Evolutionary conservation across 2,329 filamentous ascomycete species (phyloP).

Genomic region (Diaporthe sp.): DNA sequence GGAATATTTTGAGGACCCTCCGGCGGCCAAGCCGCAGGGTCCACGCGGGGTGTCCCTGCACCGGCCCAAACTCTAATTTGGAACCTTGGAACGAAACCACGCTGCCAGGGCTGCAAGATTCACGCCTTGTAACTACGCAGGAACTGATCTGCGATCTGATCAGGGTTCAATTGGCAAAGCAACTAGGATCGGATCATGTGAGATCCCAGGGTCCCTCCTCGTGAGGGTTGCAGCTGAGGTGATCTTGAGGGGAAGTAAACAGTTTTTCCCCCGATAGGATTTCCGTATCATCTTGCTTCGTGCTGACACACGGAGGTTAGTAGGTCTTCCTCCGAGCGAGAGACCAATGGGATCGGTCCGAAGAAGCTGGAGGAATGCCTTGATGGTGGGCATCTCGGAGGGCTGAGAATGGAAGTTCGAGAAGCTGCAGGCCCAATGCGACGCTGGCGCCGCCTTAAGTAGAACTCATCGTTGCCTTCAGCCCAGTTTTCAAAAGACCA

Average conservation of each 20-base stretch:
- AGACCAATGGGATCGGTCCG: slow-evolving; percentile 14
- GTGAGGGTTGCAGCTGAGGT: slow-evolving; percentile 14
- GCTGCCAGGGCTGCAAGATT: slow-evolving; percentile 13
- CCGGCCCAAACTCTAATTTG: slow-evolving; percentile 8
- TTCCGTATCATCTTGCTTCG: neutral
- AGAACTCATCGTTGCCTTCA: neutral
- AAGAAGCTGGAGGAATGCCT: slow-evolving; percentile 1
- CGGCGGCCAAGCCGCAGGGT: neutral
- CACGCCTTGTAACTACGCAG: neutral
- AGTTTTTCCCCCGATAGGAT: neutral
- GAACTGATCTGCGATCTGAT: slow-evolving; percentile 30
- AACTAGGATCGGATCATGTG: neutral
- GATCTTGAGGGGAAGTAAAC: neutral
- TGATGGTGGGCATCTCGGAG: slow-evolving; percentile 21
- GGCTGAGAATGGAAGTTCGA: neutral
- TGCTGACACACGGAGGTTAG: neutral
- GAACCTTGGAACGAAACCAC: slow-evolving; percentile 12
- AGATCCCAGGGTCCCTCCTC: slow-evolving; percentile 21
- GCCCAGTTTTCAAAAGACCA: neutral
- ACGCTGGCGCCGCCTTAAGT: slow-evolving; percentile 10
- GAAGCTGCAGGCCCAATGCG: slow-evolving; percentile 10
- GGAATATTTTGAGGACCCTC: neutral
- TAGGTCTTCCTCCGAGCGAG: neutral
- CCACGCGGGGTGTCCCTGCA: slow-evolving; percentile 7
- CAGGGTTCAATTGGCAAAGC: neutral